phyloP scores from a whole-genome alignment of 768 basidiomycete species.

The Mycena filopes region DNA sequence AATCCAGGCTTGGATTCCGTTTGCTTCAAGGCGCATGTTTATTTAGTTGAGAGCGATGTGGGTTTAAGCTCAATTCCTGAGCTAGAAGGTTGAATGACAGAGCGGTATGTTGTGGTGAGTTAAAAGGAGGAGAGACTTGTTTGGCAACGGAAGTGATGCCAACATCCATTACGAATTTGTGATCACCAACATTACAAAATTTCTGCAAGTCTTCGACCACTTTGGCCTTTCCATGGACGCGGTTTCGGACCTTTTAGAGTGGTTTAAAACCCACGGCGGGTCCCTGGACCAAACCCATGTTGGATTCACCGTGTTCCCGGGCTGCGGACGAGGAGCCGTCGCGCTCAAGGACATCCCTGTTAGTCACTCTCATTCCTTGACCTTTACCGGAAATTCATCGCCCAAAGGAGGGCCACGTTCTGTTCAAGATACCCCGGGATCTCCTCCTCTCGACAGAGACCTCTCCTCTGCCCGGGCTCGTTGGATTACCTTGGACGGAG shows the following conservation, averaged over 20 bases:
- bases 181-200: neutral
- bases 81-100: too few species aligned
- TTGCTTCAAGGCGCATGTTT: constrained; percentile 19
- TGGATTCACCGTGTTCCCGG: constrained; percentile 59
- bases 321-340: constrained; percentile 77
- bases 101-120: too few species aligned
- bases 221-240: constrained; percentile 25
- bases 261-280: constrained; percentile 68
- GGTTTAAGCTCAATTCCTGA: neutral
- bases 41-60: neutral
- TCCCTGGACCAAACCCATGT: constrained; percentile 58
- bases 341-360: constrained; percentile 83
- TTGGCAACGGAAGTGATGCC: neutral
- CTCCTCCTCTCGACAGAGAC: constrained; percentile 85
- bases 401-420: constrained; percentile 72
- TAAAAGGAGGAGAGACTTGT: too few species aligned
- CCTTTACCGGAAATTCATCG: neutral
- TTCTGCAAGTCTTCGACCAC: neutral
- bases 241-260: constrained; percentile 54
- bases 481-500: constrained; percentile 76
- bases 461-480: constrained; percentile 66
- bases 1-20: constrained; percentile 29
- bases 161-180: too few species aligned
- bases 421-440: constrained; percentile 86
- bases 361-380: constrained; percentile 24